A percentile compares a stretch with the other conserved stretches of the same genome.
phyloP scores from a whole-genome alignment of 73 alveolate species.

The Tetrahymena borealis region DNA sequence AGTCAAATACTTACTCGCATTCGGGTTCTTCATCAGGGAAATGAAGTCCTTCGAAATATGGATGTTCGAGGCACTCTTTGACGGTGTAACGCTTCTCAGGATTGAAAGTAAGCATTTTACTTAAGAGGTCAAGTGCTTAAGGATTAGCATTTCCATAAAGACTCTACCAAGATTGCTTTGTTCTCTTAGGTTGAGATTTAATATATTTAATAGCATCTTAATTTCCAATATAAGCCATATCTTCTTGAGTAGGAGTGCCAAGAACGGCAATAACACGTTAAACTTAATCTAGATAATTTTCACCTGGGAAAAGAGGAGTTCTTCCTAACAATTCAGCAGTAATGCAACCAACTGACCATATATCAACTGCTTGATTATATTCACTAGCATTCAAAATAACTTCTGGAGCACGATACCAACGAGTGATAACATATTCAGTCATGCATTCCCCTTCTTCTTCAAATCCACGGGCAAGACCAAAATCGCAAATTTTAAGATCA shows the following conservation, averaged over 20 bases:
- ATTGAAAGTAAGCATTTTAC: conserved; percentile 85
- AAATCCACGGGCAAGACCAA: conserved; percentile 73
- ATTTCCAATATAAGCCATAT: conserved; percentile 80
- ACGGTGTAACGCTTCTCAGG: conserved; percentile 85
- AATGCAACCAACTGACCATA: conserved; percentile 80
- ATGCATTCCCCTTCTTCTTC: conserved; percentile 58
- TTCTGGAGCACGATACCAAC: conserved; percentile 59
- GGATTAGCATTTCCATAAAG: conserved; percentile 88
- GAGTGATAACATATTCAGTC: conserved; percentile 75
- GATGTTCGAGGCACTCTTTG: conserved; percentile 77
- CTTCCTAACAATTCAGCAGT: conserved; percentile 84
- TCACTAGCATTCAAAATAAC: conserved; percentile 68
- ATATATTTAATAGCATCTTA: conserved; percentile 78
- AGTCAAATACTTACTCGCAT: conserved; percentile 70
- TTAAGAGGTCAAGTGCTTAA: conserved; percentile 72
- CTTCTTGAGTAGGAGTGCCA: conserved; percentile 88
- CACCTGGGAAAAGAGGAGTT: conserved; percentile 88
- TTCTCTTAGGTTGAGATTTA: conserved; percentile 69
- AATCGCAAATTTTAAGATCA: conserved; percentile 72
- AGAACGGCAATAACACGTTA: conserved; percentile 74
- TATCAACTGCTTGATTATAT: conserved; percentile 67
- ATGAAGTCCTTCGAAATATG: conserved; percentile 85
- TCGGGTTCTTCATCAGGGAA: conserved; percentile 79
- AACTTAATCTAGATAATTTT: conserved; percentile 74
- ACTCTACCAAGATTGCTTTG: conserved; percentile 71